These are phyloP conservation scores for Phaffia australis DNA, from an alignment of 768 basidiomycete genomes.

Conservation along the genomic window DNA sequence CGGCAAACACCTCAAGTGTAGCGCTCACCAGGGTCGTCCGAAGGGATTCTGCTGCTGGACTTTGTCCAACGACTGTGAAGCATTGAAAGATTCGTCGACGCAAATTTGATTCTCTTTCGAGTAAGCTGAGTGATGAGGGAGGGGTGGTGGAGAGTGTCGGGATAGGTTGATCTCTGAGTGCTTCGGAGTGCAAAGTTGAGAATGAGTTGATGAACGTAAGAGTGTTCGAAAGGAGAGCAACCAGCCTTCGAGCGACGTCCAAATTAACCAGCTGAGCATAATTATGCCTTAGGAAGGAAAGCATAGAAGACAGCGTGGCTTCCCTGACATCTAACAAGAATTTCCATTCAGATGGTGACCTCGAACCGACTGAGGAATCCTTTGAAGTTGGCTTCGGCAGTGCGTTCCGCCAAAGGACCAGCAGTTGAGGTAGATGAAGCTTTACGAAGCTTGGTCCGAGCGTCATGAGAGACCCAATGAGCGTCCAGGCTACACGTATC, in stretches of 20 bases:
- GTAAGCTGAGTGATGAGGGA: slow-evolving; percentile 45
- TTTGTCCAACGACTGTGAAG: slow-evolving; percentile 68
- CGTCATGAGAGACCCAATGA: slow-evolving; percentile 79
- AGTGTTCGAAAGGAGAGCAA: slow-evolving; percentile 75
- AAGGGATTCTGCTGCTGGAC: slow-evolving; percentile 68
- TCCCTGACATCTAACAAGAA: slow-evolving; percentile 87
- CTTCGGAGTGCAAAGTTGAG: slow-evolving; percentile 57
- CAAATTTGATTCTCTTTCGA: slow-evolving; percentile 70
- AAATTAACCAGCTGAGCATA: slow-evolving; percentile 63
- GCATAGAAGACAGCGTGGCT: slow-evolving; percentile 74
- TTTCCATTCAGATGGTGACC: slow-evolving; percentile 69
- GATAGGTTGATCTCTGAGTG: slow-evolving; percentile 44
- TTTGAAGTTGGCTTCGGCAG: slow-evolving; percentile 89
- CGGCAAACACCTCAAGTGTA: slow-evolving; percentile 68
- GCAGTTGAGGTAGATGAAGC: slow-evolving; percentile 79
- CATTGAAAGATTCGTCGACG: slow-evolving; percentile 80
- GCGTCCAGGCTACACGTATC: slow-evolving; percentile 87
- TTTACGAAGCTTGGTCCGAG: slow-evolving; percentile 89
- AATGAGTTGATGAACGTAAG: slow-evolving; percentile 83
- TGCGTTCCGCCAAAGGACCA: slow-evolving; percentile 95
- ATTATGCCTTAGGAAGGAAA: slow-evolving; percentile 78
- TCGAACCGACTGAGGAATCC: slow-evolving; percentile 54
- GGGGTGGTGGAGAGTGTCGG: slow-evolving; percentile 32
- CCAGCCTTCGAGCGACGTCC: slow-evolving; percentile 79
- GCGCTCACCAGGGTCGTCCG: slow-evolving; percentile 72